phyloP scores from a whole-genome alignment of 257 asterid species.

The Nicotiana knightiana region DNA sequence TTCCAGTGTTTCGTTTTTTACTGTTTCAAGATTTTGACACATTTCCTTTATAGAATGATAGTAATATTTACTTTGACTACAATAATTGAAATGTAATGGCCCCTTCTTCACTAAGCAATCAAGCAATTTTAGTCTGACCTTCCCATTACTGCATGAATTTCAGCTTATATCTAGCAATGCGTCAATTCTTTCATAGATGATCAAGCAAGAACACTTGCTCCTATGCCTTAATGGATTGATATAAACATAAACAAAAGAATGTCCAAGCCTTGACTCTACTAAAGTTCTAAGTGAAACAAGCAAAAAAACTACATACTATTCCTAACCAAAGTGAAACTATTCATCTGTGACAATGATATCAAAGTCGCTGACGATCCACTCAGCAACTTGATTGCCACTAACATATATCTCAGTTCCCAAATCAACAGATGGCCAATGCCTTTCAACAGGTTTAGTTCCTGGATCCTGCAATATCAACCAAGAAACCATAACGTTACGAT shows the following conservation, averaged over 20 bases:
- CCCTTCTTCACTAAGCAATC: neutral
- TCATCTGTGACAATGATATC: conserved; percentile 40
- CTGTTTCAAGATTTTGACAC: neutral
- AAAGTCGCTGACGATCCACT: conserved; percentile 71
- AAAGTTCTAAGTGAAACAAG: neutral
- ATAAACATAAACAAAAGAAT: neutral
- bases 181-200: neutral
- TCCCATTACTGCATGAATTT: no score
- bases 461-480: conserved; percentile 54
- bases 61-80: neutral
- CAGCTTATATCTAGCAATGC: neutral
- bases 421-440: conserved; percentile 65
- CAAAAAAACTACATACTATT: neutral
- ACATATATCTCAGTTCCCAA: conserved; percentile 65
- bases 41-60: neutral
- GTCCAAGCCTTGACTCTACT: neutral
- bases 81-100: neutral
- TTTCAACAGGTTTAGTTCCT: conserved; percentile 49
- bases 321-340: neutral
- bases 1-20: neutral
- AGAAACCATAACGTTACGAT: neutral
- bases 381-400: conserved; percentile 56
- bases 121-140: no score
- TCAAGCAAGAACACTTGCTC: neutral
- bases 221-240: neutral